Evolutionary conservation across 306 rosid genomes (phyloP), one percentile per base, ranked within the genome.

Genomic region (Trifolium dubium): DNA sequence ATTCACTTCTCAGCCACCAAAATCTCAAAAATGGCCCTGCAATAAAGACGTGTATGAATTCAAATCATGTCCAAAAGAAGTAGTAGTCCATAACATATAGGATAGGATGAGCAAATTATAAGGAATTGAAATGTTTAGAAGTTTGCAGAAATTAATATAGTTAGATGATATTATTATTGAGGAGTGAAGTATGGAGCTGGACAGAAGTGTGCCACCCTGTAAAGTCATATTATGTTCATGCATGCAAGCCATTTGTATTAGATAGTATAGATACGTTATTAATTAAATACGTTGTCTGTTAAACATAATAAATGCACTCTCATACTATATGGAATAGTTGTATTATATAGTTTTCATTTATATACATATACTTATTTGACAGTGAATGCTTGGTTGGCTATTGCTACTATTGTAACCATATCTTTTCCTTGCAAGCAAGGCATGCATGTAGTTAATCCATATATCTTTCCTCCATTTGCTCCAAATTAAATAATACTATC

Each of bases 121-220:
- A 49, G 31, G 73, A 31, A 68, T 30, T 49, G 31, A 71, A 56
- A 8, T 8, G 6, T 72, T 37, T 70, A 37, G 54, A 71, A 55
- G 37, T 44, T 30, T 43, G 69, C 49, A 43, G 19, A 72, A 43
- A 61, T 23, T 23, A 23, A 23, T 37, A 49, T n/a, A 49, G 9
- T 39, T 39, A 71, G 41, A 43, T 19, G 29, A 46, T 23, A 28
- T 9, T 23, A 56, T 56, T 47, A 18, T 7, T 14, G 58, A 61
- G 6, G 35, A 61, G 60, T 46, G 49, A 61, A 35, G 78, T 49
- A 74, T 63, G 71, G 63, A 63, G 78, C 51, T 10, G 14, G 49
- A 11, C 51, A 46, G 71, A 74, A 74, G 49, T 62, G 51, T 74
- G 71, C 62, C 78, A 74, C 71, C 78, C 71, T 74, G 67, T 72